A percentile compares a stretch with the other conserved stretches of the same genome.
phyloP scores from a whole-genome alignment of 106 monocot species.

The Cymbidium sinense region DNA sequence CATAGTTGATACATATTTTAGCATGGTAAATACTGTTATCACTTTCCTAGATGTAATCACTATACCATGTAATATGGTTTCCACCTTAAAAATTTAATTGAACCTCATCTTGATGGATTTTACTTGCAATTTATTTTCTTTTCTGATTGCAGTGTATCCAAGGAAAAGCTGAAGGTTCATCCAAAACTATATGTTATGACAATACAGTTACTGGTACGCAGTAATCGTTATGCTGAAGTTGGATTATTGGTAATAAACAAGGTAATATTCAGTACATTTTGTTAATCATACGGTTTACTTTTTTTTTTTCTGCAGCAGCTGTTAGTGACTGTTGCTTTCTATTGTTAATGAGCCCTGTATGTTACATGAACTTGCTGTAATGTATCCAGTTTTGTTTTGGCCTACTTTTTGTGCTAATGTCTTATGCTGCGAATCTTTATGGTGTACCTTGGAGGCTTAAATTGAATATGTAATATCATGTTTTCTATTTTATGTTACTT shows the following conservation, averaged over 20 bases:
- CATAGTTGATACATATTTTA: background rate
- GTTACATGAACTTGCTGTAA: background rate
- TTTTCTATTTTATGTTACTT: background rate
- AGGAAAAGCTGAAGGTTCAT: slow-evolving; percentile 58
- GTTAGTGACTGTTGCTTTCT: background rate
- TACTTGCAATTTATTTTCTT: background rate
- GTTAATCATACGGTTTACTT: background rate
- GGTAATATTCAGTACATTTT: slow-evolving; percentile 32
- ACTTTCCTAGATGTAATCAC: background rate
- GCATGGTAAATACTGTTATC: background rate
- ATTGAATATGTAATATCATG: background rate
- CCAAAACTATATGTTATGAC: slow-evolving; percentile 67
- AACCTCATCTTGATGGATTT: background rate
- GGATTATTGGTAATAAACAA: slow-evolving; percentile 68
- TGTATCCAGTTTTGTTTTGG: background rate
- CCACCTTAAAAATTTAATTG: background rate
- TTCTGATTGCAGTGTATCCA: slow-evolving; percentile 44
- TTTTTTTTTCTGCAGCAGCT: background rate
- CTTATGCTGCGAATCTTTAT: background rate
- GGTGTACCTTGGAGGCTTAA: background rate
- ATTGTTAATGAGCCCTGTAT: background rate
- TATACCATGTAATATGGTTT: background rate
- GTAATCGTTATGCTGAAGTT: slow-evolving; percentile 56
- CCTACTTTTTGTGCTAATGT: background rate
- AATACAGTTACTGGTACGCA: slow-evolving; percentile 54